Percentiles rank a stretch among this genome's conserved stretches.
Conservation (phyloP, 371 early-diverging fungal genomes). For the Mucor racemosus region DNA sequence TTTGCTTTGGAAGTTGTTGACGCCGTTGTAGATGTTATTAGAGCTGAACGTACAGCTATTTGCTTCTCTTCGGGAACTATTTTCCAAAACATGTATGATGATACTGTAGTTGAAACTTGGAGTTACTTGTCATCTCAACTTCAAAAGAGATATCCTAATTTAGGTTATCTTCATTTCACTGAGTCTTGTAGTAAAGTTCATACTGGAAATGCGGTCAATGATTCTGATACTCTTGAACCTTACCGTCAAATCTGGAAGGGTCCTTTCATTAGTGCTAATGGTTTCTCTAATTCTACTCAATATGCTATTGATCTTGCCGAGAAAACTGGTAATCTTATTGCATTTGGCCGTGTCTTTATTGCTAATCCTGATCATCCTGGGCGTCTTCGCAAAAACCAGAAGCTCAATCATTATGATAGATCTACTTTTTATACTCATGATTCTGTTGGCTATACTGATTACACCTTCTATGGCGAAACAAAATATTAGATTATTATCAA, state of each 20-base stretch:
- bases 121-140: slow-evolving; percentile 22
- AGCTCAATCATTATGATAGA: slow-evolving; percentile 27
- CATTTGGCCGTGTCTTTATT: slow-evolving; percentile 40
- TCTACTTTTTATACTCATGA: slow-evolving; percentile 22
- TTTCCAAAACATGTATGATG: slow-evolving; percentile 33
- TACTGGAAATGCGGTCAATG: background rate
- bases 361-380: slow-evolving; percentile 43
- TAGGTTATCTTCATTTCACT: slow-evolving; percentile 37
- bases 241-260: slow-evolving; percentile 40
- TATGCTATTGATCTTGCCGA: slow-evolving; percentile 27
- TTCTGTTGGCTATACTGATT: slow-evolving; percentile 29
- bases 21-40: slow-evolving; percentile 46
- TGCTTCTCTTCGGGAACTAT: background rate
- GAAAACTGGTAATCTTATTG: slow-evolving; percentile 31
- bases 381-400: slow-evolving; percentile 17
- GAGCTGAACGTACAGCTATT: slow-evolving; percentile 23
- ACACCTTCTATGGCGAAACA: slow-evolving; percentile 16
- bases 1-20: slow-evolving; percentile 63
- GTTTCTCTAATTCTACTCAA: slow-evolving; percentile 17
- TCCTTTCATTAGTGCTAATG: slow-evolving; percentile 32
- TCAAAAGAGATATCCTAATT: slow-evolving; percentile 21
- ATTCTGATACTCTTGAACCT: slow-evolving; percentile 20
- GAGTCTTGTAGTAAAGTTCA: slow-evolving; percentile 30
- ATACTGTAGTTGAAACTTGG: slow-evolving; percentile 36
- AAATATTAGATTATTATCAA: too few relatives aligned